Evolutionary conservation across 257 asterid genomes (phyloP).

Genomic region (Solanum neorickii): DNA sequence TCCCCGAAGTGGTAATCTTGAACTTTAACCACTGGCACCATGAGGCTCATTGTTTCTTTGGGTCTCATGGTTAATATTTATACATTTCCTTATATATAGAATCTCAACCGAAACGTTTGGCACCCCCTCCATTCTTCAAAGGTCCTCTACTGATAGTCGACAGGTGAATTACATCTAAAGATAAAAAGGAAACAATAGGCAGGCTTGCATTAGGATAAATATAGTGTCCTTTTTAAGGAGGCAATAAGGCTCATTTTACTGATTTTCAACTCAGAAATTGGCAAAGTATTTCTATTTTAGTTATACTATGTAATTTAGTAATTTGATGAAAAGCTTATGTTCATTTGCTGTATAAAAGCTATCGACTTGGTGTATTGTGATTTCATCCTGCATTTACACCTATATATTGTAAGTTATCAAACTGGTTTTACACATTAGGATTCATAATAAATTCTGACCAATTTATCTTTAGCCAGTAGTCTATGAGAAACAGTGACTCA

Average conservation of each 20-base stretch:
- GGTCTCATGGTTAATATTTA: background rate
- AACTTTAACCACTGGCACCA: background rate
- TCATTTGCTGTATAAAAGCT: background rate
- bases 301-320: background rate
- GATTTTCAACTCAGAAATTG: background rate
- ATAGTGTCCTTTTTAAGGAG: background rate
- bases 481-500: background rate
- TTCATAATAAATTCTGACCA: background rate
- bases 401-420: background rate
- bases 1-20: background rate
- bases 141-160: background rate
- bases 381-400: background rate
- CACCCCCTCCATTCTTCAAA: background rate
- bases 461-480: background rate
- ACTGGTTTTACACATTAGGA: background rate
- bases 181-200: background rate
- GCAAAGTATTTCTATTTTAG: background rate
- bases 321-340: background rate
- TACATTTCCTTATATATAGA: background rate
- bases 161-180: background rate
- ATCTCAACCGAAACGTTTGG: background rate
- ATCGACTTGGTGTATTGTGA: background rate
- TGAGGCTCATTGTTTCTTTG: background rate
- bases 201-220: background rate
- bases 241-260: background rate